Evolutionary conservation across 768 basidiomycete species (phyloP).

Genomic region (Boletus huronensis): DNA sequence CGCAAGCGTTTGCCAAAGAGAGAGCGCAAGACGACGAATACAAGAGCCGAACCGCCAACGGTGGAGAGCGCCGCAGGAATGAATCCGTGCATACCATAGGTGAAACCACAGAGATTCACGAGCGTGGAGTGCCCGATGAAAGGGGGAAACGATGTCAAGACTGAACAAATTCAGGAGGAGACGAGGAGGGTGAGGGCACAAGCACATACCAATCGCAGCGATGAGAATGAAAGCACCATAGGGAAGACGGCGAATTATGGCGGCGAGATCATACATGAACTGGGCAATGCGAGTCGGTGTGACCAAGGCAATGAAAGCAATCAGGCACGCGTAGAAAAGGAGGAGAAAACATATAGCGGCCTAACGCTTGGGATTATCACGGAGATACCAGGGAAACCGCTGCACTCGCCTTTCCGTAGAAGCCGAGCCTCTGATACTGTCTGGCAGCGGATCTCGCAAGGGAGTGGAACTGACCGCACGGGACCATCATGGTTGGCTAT

Average conservation of each 20-base stretch:
- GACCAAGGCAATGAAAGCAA: slow-evolving; percentile 44
- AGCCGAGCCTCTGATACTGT: slow-evolving; percentile 49
- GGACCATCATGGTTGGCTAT: neutral
- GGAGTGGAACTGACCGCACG: slow-evolving; percentile 27
- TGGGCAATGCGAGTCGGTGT: slow-evolving; percentile 68
- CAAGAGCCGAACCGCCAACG: slow-evolving; percentile 57
- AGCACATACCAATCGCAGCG: slow-evolving; percentile 51
- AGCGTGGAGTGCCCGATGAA: slow-evolving; percentile 31
- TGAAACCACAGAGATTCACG: slow-evolving; percentile 72
- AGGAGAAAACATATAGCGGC: slow-evolving; percentile 54
- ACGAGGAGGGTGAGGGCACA: slow-evolving; percentile 54
- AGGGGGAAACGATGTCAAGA: slow-evolving; percentile 31
- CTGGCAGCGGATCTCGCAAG: slow-evolving; percentile 24
- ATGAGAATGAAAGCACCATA: slow-evolving; percentile 63
- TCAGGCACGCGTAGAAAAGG: slow-evolving; percentile 51
- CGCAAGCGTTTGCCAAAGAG: slow-evolving; percentile 55
- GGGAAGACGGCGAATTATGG: slow-evolving; percentile 51
- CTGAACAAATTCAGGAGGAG: slow-evolving; percentile 15
- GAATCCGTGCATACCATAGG: slow-evolving; percentile 78
- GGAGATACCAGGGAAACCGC: neutral
- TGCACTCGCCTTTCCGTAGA: slow-evolving; percentile 50
- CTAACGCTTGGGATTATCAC: slow-evolving; percentile 25
- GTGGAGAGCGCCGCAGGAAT: slow-evolving; percentile 60
- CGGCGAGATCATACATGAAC: slow-evolving; percentile 64
- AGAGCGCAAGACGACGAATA: slow-evolving; percentile 58